Evolutionary conservation across 2,329 filamentous ascomycete genomes (phyloP).

Genomic region (Tolypocladium sp.): DNA sequence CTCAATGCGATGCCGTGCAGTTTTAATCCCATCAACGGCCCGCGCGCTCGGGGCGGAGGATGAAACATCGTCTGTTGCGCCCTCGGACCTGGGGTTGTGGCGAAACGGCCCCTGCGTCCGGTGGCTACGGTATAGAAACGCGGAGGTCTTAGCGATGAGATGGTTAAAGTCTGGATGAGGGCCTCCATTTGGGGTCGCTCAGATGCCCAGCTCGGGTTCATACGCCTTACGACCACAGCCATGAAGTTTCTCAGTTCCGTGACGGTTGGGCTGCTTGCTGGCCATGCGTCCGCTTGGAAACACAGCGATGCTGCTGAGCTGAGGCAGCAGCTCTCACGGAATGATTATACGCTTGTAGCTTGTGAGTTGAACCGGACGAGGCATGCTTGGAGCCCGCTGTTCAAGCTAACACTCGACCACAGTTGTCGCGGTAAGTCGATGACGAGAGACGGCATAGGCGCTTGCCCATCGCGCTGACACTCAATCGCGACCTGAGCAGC

Average conservation of each 20-base stretch:
- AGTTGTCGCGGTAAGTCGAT: slow-evolving; percentile 8
- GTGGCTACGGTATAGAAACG: background rate
- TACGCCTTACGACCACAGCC: background rate
- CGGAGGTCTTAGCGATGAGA: background rate
- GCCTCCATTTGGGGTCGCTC: background rate
- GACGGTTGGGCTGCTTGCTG: slow-evolving; percentile 1
- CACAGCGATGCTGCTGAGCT: slow-evolving; percentile 3
- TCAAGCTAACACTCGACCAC: background rate
- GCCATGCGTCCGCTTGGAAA: slow-evolving; percentile 2
- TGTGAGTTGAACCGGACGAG: slow-evolving; percentile 15
- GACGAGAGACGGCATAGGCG: background rate
- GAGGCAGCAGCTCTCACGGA: slow-evolving; percentile 4
- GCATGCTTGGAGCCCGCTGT: background rate
- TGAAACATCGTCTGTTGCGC: background rate
- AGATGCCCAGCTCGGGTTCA: background rate
- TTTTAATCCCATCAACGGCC: background rate
- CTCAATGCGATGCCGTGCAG: background rate
- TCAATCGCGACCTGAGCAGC: slow-evolving; percentile 1
- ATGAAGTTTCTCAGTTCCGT: background rate
- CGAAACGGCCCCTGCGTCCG: background rate
- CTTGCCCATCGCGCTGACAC: background rate
- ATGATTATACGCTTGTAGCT: slow-evolving; percentile 17
- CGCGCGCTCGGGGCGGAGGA: background rate
- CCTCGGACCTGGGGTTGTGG: background rate
- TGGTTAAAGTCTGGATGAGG: background rate